phyloP scores from a whole-genome alignment of 2,329 filamentous ascomycete genomes.

The Cordyceps fumosorosea region DNA sequence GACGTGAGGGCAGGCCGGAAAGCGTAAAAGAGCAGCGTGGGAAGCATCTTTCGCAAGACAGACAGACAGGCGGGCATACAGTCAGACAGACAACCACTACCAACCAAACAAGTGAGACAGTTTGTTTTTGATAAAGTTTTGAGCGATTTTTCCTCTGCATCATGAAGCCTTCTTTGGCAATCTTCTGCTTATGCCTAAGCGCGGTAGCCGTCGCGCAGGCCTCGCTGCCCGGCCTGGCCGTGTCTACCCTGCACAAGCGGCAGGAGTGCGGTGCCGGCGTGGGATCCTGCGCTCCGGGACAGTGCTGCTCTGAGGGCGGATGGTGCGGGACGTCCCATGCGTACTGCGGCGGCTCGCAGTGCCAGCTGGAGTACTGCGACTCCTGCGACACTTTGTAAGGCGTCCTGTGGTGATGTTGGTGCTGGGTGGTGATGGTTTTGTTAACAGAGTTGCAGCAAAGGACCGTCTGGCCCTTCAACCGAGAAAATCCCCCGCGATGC shows the following conservation, averaged over 20 bases:
- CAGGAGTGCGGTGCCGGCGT: constrained; percentile 27
- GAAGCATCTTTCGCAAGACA: too few species aligned
- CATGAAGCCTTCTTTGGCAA: background rate
- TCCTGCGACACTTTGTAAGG: constrained; percentile 36
- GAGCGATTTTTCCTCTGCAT: too few species aligned
- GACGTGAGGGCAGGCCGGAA: too few species aligned
- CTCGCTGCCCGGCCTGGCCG: background rate
- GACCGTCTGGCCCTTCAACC: constrained; percentile 26
- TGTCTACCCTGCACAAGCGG: background rate
- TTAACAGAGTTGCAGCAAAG: background rate
- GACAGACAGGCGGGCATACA: too few species aligned
- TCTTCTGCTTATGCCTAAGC: background rate
- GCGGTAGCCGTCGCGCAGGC: background rate
- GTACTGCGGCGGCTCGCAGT: constrained; percentile 31
- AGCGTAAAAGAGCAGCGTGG: too few species aligned
- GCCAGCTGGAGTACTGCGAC: constrained; percentile 34
- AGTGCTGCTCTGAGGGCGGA: constrained; percentile 32
- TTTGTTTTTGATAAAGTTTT: background rate
- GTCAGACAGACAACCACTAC: too few species aligned
- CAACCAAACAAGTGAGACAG: background rate
- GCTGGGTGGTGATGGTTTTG: background rate
- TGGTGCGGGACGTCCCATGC: constrained; percentile 30
- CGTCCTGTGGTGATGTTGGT: background rate
- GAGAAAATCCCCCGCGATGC: constrained; percentile 24
- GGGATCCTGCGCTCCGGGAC: constrained; percentile 27